Base-by-base conservation (phyloP, 1,284 basidiomycete species). In the Moniliella sp. region DNA sequence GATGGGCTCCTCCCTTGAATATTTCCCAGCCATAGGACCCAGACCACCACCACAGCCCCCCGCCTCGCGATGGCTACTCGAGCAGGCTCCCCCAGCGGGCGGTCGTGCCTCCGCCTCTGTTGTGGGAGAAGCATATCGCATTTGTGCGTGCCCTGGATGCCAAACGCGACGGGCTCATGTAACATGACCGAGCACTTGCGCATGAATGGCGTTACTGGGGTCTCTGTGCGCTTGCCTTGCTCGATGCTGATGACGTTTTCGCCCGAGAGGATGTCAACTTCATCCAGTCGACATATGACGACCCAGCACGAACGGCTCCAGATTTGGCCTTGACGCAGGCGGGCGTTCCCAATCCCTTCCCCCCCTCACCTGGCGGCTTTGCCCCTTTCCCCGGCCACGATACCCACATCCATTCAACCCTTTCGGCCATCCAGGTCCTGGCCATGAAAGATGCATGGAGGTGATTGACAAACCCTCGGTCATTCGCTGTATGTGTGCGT, bases 121-220 rank as follows among this genome's bases (percentile, higher is more conserved):
- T n/a, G n/a, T n/a, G n/a, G n/a, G n/a, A n/a, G n/a, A n/a, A n/a
- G n/a, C n/a, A n/a, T n/a, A n/a, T n/a, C n/a, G n/a, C n/a, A n/a
- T n/a, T n/a, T n/a, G n/a, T n/a, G n/a, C n/a, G n/a, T n/a, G n/a
- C n/a, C n/a, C n/a, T n/a, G n/a, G n/a, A n/a, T 12, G 25, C 33
- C 31, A 28, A 39, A 39, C 18, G 31, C 31, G 16, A 34, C 36
- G 14, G 30, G n/a, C 15, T 68, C 72, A 1, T 97, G 93, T 64
- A 81, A 94, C 61, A 68, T 88, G 27, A 91, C 86, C 0, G 70
- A 83, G 5, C 88, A 97, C 62, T 69, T 97, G 5, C 79, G 88
- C 5, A 68, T 94, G 63, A 97, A 94, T 60, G 88, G 84, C 5
- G 69, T 94, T 97, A 94, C 62, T 99, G 88, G 88, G 88, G 82